Conservation (phyloP, 2,329 filamentous ascomycete genomes). For the Neobulgaria alba region DNA sequence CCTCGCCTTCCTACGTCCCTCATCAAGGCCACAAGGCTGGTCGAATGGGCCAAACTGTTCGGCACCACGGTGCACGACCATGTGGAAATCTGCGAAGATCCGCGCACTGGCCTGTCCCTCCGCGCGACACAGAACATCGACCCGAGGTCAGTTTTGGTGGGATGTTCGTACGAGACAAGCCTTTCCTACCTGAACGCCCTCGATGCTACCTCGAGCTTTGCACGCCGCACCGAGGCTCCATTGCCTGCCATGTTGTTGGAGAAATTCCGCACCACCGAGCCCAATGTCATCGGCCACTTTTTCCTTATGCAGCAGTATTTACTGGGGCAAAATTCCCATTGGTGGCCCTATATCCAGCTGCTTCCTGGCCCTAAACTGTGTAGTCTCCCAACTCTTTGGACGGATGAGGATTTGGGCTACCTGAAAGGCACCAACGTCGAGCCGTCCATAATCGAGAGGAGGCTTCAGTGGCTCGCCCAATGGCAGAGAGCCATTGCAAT, state of each 20-base stretch:
- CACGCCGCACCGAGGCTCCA: constrained; percentile 12
- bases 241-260: constrained; percentile 45
- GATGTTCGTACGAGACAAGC: constrained; percentile 42
- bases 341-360: constrained; percentile 58
- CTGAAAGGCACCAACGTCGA: constrained; percentile 32
- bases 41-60: neutral
- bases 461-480: constrained; percentile 21
- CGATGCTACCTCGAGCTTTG: constrained; percentile 26
- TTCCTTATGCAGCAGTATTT: constrained; percentile 63
- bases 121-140: constrained; percentile 20
- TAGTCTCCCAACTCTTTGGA: constrained; percentile 54
- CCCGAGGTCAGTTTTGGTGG: constrained; percentile 34
- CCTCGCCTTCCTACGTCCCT: too few relatives aligned
- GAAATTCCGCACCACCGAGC: constrained; percentile 32
- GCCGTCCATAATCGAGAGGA: constrained; percentile 18
- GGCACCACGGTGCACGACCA: constrained; percentile 34
- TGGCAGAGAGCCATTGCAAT: constrained; percentile 18
- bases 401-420: constrained; percentile 47
- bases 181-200: constrained; percentile 52
- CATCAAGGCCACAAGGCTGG: too few relatives aligned
- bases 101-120: constrained; percentile 45
- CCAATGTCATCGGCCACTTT: constrained; percentile 57
- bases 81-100: constrained; percentile 45
- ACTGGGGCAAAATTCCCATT: constrained; percentile 48
- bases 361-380: constrained; percentile 51